Evolutionary conservation across 441 rosid genomes (phyloP).

Genomic region (Raphanus hybrid): DNA sequence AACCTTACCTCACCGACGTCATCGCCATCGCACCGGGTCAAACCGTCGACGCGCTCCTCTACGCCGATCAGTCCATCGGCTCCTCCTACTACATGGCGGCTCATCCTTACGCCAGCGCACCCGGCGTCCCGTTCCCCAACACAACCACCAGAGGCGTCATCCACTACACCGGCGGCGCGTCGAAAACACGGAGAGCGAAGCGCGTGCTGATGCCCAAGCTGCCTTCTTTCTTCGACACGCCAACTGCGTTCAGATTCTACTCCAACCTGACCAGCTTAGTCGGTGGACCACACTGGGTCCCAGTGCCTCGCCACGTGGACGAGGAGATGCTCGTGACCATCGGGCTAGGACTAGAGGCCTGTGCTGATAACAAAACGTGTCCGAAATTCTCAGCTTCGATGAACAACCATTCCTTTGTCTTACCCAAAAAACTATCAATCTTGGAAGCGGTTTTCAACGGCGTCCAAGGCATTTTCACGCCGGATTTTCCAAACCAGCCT

Average conservation of each 20-base stretch:
- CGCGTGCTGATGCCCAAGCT: conserved; percentile 66
- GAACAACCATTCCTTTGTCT: conserved; percentile 72
- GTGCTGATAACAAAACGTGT: conserved; percentile 58
- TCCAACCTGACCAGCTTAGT: conserved; percentile 51
- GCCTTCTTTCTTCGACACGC: conserved; percentile 68
- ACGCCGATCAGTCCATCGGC: conserved; percentile 60
- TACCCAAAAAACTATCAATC: conserved; percentile 57
- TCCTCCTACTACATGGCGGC: conserved; percentile 85
- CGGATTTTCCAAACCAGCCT: conserved; percentile 72
- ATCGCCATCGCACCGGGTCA: conserved; percentile 79
- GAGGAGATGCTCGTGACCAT: conserved; percentile 73
- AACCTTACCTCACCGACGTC: conserved; percentile 68
- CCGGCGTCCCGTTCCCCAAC: conserved; percentile 40
- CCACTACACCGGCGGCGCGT: conserved; percentile 49
- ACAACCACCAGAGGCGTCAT: conserved; percentile 75
- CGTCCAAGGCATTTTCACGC: conserved; percentile 61
- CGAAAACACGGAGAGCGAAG: conserved; percentile 18
- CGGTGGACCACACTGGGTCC: conserved; percentile 62
- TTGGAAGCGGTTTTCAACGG: conserved; percentile 65
- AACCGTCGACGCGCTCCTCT: conserved; percentile 73
- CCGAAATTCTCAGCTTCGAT: conserved; percentile 66
- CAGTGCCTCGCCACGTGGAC: conserved; percentile 69
- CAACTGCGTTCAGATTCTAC: conserved; percentile 69
- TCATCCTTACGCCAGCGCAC: conserved; percentile 59
- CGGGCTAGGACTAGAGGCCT: conserved; percentile 57